Evolutionary conservation across 306 rosid genomes (phyloP), one percentile per base, ranked within the genome.

Genomic region (Cucurbita moschata): DNA sequence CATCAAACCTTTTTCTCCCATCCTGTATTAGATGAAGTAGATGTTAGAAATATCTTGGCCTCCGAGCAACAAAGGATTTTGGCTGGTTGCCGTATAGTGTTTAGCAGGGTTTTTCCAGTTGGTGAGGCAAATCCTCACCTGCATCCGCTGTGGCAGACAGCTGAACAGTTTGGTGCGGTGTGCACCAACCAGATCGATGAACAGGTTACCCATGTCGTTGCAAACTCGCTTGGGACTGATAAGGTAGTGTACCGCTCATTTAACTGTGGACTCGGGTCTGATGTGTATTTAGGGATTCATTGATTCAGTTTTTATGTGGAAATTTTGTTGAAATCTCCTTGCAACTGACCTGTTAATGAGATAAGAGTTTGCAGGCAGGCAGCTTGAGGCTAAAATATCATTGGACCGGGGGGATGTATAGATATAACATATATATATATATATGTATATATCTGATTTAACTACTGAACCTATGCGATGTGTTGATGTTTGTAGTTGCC

Each of bases 141-240:
- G 39, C 97, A 95, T 77, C 97, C 95, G 2, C 38, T 91, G 80
- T 95, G 99, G 99, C 96, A 91, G 83, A 88, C 92, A 78, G 99
- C 99, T 19, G 96, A 95, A 75, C 97, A 95, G 80, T 95, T 95
- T 74, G 99, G 99, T 72, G 99, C 99, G 53, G 87, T 84, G 51
- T 95, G 99, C 83, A 83, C 88, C 44, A 91, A 80, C 83, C 87
- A 89, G 76, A 79, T 95, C 75, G 97, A 91, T 74, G 96, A 95
- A 2, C 92, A 89, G 89, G 96, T 95, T 75, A 95, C 99, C 77
- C 99, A 95, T 79, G 96, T 95, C 30, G 99, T 91, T 72, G 99
- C 97, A 73, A 82, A 85, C 86, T 82, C 88, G 54, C 91, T 78
- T 30, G 99, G 99, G 79, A 95, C 99, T 65, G 97, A 95, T 77